Evolutionary conservation across 169 alveolate genomes (phyloP).

Genomic region (Cryptosporidium xiaoi): DNA sequence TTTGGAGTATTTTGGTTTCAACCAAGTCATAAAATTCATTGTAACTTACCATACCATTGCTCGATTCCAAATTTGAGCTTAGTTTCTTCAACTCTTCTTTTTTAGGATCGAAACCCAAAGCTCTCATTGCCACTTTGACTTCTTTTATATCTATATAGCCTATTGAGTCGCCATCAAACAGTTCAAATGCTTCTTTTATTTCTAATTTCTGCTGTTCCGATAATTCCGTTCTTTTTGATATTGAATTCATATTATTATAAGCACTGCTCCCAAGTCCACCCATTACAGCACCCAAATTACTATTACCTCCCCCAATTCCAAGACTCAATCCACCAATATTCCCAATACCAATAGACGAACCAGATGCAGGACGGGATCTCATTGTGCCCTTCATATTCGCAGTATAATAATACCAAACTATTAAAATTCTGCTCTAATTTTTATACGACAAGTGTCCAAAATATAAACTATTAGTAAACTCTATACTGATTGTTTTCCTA

Average conservation of each 20-base stretch:
- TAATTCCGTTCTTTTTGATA: constrained; percentile 80
- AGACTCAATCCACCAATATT: constrained; percentile 39
- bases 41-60: constrained; percentile 79
- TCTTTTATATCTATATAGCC: constrained; percentile 96
- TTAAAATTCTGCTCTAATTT: background rate
- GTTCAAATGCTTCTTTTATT: constrained; percentile 97
- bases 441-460: too few relatives aligned
- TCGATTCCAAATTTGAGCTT: constrained; percentile 82
- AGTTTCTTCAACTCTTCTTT: constrained; percentile 92
- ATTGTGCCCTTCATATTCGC: constrained; percentile 23
- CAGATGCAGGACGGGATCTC: constrained; percentile 66
- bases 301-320: constrained; percentile 32
- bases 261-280: background rate
- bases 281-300: constrained; percentile 43
- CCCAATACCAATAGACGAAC: constrained; percentile 35
- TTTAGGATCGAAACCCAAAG: constrained; percentile 97
- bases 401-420: background rate
- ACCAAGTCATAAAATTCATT: constrained; percentile 85
- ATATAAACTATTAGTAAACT: too few relatives aligned
- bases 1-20: constrained; percentile 87
- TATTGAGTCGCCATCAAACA: constrained; percentile 96
- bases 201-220: constrained; percentile 90
- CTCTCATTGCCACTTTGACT: constrained; percentile 98
- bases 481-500: too few relatives aligned
- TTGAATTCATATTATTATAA: constrained; percentile 10